phyloP scores from a whole-genome alignment of 169 alveolate genomes.

The Pseudocohnilembus persalinus region DNA sequence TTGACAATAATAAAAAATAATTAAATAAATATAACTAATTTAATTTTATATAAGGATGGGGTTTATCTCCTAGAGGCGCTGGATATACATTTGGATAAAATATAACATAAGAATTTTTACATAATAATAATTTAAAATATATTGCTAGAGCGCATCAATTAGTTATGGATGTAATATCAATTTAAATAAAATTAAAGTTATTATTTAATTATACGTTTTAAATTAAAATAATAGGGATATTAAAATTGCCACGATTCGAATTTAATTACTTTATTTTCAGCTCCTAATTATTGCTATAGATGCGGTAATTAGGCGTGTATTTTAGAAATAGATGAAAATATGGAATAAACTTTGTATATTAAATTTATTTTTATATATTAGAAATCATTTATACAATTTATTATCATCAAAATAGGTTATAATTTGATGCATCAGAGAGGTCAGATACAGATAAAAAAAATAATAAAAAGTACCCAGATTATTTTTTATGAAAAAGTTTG shows the following conservation, averaged over 20 bases:
- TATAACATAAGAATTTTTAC: slow-evolving; percentile 87
- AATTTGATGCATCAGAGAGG: slow-evolving; percentile 29
- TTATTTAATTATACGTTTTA: not conserved
- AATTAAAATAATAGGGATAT: slow-evolving; percentile 85
- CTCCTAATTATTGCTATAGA: slow-evolving; percentile 96
- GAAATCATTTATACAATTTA: not conserved
- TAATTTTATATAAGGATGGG: slow-evolving; percentile 88
- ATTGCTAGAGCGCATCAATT: slow-evolving; percentile 97
- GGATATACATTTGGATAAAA: slow-evolving; percentile 98
- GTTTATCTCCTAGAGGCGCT: slow-evolving; percentile 97
- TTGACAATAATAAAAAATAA: not conserved
- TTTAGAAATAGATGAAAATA: slow-evolving; percentile 95
- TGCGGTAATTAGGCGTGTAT: slow-evolving; percentile 95
- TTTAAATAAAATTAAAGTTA: not conserved
- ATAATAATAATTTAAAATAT: slow-evolving; percentile 90
- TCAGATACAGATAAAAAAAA: slow-evolving; percentile 28
- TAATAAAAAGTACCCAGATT: slow-evolving; percentile 42
- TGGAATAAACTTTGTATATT: slow-evolving; percentile 49
- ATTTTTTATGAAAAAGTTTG: slow-evolving; percentile 40
- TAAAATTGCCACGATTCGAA: slow-evolving; percentile 90
- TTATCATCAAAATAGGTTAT: not conserved
- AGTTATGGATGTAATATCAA: slow-evolving; percentile 88
- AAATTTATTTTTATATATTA: not conserved
- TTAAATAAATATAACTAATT: not conserved
- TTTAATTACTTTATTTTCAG: slow-evolving; percentile 95